Conservation (phyloP, 169 alveolate genomes). For the Theileria sp. region DNA sequence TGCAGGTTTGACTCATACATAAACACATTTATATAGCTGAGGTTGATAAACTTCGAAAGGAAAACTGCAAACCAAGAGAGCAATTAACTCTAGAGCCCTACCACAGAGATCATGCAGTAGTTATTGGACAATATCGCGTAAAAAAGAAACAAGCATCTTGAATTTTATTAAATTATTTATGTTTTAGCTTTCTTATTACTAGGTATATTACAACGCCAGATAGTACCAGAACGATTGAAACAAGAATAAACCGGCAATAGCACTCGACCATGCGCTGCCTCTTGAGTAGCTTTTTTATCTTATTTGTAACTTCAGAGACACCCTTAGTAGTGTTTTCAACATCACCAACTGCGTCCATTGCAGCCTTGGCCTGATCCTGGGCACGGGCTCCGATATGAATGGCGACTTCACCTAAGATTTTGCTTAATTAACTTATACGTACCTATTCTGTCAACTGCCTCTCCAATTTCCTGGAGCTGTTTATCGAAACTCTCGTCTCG, state of each 20-base stretch:
- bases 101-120: conserved; percentile 97
- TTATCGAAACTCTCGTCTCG: conserved; percentile 72
- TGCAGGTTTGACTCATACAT: conserved; percentile 66
- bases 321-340: conserved; percentile 56
- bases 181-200: conserved; percentile 14
- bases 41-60: conserved; percentile 90
- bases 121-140: conserved; percentile 93
- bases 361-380: conserved; percentile 57
- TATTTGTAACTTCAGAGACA: conserved; percentile 37
- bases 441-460: conserved; percentile 76
- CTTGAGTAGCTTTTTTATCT: conserved; percentile 65
- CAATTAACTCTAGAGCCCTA: conserved; percentile 96
- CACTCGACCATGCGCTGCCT: conserved; percentile 63
- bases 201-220: conserved; percentile 32
- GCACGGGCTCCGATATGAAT: conserved; percentile 49
- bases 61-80: conserved; percentile 93
- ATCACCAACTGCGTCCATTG: conserved; percentile 39
- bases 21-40: conserved; percentile 76
- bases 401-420: conserved; percentile 54
- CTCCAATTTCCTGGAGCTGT: conserved; percentile 75
- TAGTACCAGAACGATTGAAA: conserved; percentile 23
- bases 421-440: not conserved
- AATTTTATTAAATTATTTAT: not conserved
- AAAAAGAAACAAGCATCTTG: conserved; percentile 71
- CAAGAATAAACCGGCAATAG: conserved; percentile 31